phyloP scores from a whole-genome alignment of 495 filamentous ascomycete species.

The Glarea lozoyensis region DNA sequence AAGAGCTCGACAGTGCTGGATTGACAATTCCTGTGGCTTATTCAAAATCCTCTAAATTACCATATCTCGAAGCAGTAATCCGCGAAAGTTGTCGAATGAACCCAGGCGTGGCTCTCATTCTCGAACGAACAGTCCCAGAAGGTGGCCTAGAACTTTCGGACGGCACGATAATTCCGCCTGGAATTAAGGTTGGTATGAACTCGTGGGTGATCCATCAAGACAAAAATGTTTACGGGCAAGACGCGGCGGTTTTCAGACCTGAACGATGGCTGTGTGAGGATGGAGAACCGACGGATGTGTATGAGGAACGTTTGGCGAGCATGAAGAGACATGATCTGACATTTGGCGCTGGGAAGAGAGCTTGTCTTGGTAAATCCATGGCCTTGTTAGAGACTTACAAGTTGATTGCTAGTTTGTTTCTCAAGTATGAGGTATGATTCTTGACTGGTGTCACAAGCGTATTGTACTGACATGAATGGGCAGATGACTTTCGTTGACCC shows the following conservation, averaged over 20 bases:
- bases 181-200: conserved; percentile 41
- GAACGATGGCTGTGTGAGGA: conserved; percentile 40
- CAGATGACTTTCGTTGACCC: conserved; percentile 5
- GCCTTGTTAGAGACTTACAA: conserved; percentile 31
- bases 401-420: conserved; percentile 27
- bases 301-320: conserved; percentile 18
- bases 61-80: conserved; percentile 59
- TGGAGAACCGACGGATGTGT: conserved; percentile 16
- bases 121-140: conserved; percentile 56
- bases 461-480: not conserved
- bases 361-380: conserved; percentile 32
- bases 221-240: conserved; percentile 40
- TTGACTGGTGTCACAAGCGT: not conserved
- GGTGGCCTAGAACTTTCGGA: conserved; percentile 37
- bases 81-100: conserved; percentile 63
- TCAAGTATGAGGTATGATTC: conserved; percentile 20
- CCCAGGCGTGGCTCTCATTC: conserved; percentile 50
- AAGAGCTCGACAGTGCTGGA: not conserved
- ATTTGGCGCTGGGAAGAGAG: conserved; percentile 30
- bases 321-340: conserved; percentile 25
- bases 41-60: conserved; percentile 17
- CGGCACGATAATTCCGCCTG: conserved; percentile 38
- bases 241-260: conserved; percentile 43
- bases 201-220: conserved; percentile 44
- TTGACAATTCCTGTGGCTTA: conserved; percentile 20